Evolutionary conservation across 805 yeast species (phyloP).

Genomic region (Candida boleticola): DNA sequence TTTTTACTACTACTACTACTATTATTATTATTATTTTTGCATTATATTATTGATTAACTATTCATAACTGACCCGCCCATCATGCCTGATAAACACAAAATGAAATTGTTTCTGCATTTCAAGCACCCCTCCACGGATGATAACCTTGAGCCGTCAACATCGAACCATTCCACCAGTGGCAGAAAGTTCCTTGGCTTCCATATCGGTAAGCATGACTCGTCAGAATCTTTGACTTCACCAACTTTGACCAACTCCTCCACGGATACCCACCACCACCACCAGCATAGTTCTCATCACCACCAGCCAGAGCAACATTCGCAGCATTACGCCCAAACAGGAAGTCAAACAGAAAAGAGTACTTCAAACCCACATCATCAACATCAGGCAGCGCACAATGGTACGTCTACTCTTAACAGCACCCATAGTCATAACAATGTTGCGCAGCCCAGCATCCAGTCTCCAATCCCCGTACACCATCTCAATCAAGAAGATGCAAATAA

Average conservation of each 20-base stretch:
- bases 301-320: slow-evolving; percentile 4
- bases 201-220: slow-evolving; percentile 41
- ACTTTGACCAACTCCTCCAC: slow-evolving; percentile 28
- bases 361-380: not conserved
- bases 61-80: no score
- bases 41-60: no score
- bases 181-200: slow-evolving; percentile 40
- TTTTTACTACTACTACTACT: no score
- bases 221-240: slow-evolving; percentile 35
- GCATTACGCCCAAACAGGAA: not conserved
- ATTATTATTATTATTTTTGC: no score
- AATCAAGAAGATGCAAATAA: slow-evolving; percentile 27
- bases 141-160: slow-evolving; percentile 26
- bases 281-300: slow-evolving; percentile 8
- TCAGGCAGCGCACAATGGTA: not conserved
- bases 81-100: slow-evolving; percentile 47
- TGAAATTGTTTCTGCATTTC: slow-evolving; percentile 40
- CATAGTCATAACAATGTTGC: not conserved
- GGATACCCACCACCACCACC: slow-evolving; percentile 18
- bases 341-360: not conserved
- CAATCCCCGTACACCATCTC: slow-evolving; percentile 4
- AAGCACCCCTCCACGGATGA: slow-evolving; percentile 26
- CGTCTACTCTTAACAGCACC: not conserved
- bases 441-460: not conserved
- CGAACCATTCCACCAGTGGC: slow-evolving; percentile 23